phyloP scores from a whole-genome alignment of 2,329 filamentous ascomycete species.

The Didymella keratinophila region DNA sequence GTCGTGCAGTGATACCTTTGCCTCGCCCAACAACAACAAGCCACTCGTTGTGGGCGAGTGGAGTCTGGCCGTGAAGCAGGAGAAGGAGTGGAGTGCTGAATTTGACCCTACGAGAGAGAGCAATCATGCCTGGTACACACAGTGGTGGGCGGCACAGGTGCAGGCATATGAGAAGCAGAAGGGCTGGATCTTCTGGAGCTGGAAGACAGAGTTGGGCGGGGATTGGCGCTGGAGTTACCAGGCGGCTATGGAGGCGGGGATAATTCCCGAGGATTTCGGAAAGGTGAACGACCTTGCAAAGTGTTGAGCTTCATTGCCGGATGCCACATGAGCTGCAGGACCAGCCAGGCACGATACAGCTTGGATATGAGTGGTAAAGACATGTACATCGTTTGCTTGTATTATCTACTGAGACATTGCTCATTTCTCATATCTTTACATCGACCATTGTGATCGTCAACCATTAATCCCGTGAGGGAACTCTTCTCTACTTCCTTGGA shows the following conservation, averaged over 20 bases:
- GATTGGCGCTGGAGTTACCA: conserved; percentile 62
- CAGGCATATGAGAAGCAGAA: conserved; percentile 62
- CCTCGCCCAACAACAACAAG: conserved; percentile 45
- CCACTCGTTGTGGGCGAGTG: conserved; percentile 68
- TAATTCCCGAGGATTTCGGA: conserved; percentile 4
- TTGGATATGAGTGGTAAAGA: not conserved
- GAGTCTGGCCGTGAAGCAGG: conserved; percentile 61
- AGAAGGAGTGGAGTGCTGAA: conserved; percentile 56
- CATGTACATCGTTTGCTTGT: conserved; percentile 4
- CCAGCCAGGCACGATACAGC: not conserved
- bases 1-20: conserved; percentile 58
- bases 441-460: not conserved
- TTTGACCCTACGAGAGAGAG: conserved; percentile 50
- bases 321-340: not conserved
- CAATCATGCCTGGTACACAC: conserved; percentile 60
- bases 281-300: not conserved
- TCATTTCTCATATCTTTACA: conserved; percentile 6
- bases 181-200: conserved; percentile 69
- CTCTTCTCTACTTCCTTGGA: not conserved
- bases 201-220: conserved; percentile 60
- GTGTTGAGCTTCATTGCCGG: not conserved
- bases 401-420: conserved; percentile 12
- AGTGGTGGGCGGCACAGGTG: conserved; percentile 66
- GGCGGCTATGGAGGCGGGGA: conserved; percentile 12
- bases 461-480: conserved; percentile 3